phyloP scores from a whole-genome alignment of 768 basidiomycete genomes.

The Rhizopogon rudus region DNA sequence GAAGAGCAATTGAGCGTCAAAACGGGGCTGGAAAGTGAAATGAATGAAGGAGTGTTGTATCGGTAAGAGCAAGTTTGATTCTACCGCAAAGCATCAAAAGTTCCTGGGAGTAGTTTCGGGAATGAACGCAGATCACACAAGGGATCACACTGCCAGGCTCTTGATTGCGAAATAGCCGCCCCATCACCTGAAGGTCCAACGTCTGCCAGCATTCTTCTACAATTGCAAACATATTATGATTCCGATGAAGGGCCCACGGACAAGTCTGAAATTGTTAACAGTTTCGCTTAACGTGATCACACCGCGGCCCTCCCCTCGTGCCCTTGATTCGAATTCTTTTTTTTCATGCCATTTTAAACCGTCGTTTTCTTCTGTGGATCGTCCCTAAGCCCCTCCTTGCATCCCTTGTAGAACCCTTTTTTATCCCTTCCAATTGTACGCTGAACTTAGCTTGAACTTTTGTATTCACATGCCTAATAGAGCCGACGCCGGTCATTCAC shows the following conservation, averaged over 20 bases:
- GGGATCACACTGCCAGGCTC: background rate
- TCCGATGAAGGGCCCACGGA: constrained; percentile 18
- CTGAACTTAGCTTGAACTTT: constrained; percentile 17
- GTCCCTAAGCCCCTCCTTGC: constrained; percentile 16
- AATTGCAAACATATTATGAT: constrained; percentile 5
- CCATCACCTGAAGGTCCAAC: constrained; percentile 2
- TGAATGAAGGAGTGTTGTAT: constrained; percentile 4
- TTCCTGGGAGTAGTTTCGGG: constrained; percentile 27
- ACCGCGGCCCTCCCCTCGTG: constrained; percentile 57
- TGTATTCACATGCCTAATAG: constrained; percentile 26
- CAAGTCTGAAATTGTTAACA: constrained; percentile 31
- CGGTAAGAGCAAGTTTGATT: background rate
- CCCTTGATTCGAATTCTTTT: constrained; percentile 60
- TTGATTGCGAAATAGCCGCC: background rate
- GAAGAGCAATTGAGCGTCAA: constrained; percentile 9
- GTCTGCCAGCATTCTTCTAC: background rate
- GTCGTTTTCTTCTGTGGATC: constrained; percentile 13
- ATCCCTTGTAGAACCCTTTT: constrained; percentile 11
- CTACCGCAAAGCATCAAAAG: constrained; percentile 2
- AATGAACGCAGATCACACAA: constrained; percentile 30
- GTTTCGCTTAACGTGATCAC: constrained; percentile 34
- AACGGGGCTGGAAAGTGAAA: constrained; percentile 10
- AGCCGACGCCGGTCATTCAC: constrained; percentile 19
- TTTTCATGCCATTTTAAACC: constrained; percentile 59
- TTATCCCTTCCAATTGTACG: constrained; percentile 33